A percentile compares a stretch with the other conserved stretches of the same genome.
Conservation (phyloP, 1,284 basidiomycete species). For the Puccinia triticina region DNA sequence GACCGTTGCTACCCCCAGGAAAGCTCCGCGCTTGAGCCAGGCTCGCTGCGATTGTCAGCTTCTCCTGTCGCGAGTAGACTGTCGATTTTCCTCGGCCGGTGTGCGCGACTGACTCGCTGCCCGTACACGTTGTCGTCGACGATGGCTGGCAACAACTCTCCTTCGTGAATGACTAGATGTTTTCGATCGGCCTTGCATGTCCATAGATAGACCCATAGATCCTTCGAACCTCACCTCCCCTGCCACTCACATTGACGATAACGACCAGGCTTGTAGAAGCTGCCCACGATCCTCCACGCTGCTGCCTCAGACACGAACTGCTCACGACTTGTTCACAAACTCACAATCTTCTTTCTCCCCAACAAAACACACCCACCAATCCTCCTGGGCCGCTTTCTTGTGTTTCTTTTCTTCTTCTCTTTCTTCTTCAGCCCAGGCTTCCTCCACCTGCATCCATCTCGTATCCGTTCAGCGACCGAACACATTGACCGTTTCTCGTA, state of each 20-base stretch:
- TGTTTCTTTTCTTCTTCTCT: not conserved
- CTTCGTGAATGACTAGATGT: not conserved
- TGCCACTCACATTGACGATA: slow-evolving; percentile 25
- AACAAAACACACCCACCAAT: not conserved
- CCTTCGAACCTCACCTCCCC: not conserved
- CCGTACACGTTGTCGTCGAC: not conserved
- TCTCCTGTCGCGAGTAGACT: too few species aligned
- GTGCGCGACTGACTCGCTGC: not conserved
- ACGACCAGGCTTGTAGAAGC: slow-evolving; percentile 36
- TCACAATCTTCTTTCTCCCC: not conserved
- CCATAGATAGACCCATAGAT: slow-evolving; percentile 2
- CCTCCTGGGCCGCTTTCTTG: not conserved
- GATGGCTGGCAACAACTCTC: not conserved
- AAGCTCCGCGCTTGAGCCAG: not conserved
- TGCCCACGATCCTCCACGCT: slow-evolving; percentile 17
- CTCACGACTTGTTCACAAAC: not conserved
- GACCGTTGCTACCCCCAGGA: not conserved
- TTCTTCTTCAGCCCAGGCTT: not conserved
- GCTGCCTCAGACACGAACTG: not conserved
- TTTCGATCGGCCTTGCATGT: not conserved
- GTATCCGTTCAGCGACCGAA: too few species aligned
- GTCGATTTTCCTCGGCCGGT: not conserved
- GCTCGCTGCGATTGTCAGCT: too few species aligned
- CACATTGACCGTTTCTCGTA: too few species aligned
- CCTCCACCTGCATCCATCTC: too few species aligned